Percentiles rank a stretch among this genome's conserved stretches.
phyloP scores from a whole-genome alignment of 306 rosid genomes.

The Prunus padus region DNA sequence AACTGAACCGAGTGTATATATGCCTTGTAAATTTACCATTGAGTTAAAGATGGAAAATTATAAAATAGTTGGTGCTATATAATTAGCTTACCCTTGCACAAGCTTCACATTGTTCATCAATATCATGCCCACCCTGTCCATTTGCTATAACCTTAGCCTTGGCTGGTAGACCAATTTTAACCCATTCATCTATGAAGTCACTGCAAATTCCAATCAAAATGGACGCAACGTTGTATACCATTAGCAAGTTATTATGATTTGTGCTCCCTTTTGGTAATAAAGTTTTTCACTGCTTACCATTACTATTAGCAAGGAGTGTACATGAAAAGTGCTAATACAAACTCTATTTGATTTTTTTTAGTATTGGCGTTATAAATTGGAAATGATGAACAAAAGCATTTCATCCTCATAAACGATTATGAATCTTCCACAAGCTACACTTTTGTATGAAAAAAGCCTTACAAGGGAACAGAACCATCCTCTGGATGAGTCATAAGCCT shows the following conservation, averaged over 20 bases:
- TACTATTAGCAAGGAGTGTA: too few species aligned
- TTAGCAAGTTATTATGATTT: background rate
- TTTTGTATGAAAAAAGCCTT: background rate
- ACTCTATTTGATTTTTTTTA: too few species aligned
- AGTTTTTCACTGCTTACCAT: too few species aligned
- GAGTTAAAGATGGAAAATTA: background rate
- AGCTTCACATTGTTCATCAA: conserved; percentile 22
- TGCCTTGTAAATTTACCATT: too few species aligned
- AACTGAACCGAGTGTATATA: too few species aligned
- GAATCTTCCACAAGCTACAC: background rate
- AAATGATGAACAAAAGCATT: too few species aligned
- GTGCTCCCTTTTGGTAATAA: too few species aligned
- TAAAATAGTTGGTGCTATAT: too few species aligned
- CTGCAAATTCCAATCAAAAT: conserved; percentile 28
- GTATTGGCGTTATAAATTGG: too few species aligned
- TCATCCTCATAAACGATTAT: too few species aligned
- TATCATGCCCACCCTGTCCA: background rate
- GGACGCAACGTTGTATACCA: background rate
- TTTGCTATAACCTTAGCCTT: conserved; percentile 36
- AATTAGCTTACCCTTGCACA: conserved; percentile 47
- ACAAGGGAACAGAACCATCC: conserved; percentile 45
- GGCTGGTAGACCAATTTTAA: conserved; percentile 57
- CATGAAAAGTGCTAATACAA: too few species aligned
- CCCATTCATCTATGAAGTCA: conserved; percentile 76
- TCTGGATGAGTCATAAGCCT: conserved; percentile 68